A percentile compares a stretch with the other conserved stretches of the same genome.
These are phyloP conservation scores for Ilyonectria destructans DNA, from an alignment of 2,329 filamentous ascomycete genomes.

Conservation along the genomic window DNA sequence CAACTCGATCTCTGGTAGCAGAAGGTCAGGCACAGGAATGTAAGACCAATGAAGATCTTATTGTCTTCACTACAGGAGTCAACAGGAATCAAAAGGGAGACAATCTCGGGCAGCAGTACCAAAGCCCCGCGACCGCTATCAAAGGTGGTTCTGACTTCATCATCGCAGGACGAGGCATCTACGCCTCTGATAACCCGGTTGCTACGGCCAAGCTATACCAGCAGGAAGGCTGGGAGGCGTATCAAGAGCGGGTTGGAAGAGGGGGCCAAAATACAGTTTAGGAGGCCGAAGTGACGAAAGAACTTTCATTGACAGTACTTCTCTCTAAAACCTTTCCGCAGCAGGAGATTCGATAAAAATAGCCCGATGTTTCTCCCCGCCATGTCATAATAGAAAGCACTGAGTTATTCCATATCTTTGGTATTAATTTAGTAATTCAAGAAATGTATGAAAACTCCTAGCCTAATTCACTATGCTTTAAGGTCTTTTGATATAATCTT, in stretches of 20 bases:
- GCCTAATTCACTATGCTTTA: too few species aligned
- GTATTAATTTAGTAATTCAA: too few species aligned
- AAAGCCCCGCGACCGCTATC: conserved; percentile 67
- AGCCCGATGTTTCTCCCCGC: too few species aligned
- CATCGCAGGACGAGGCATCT: conserved; percentile 72
- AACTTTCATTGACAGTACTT: neutral
- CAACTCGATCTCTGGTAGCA: conserved; percentile 56
- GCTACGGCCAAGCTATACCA: conserved; percentile 57
- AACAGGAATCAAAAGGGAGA: conserved; percentile 66
- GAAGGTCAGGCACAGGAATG: conserved; percentile 12
- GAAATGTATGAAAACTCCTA: too few species aligned
- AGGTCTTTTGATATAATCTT: too few species aligned
- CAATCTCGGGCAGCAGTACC: conserved; percentile 71
- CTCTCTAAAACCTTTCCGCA: too few species aligned
- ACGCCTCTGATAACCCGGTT: conserved; percentile 61
- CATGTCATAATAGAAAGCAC: too few species aligned
- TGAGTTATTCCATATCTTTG: too few species aligned
- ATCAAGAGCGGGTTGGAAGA: conserved; percentile 25
- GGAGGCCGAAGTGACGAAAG: neutral
- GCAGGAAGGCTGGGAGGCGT: conserved; percentile 38
- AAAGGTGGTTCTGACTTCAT: conserved; percentile 69
- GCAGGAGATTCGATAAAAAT: too few species aligned
- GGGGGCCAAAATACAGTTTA: conserved; percentile 1
- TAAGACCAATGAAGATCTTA: conserved; percentile 65
- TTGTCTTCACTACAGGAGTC: conserved; percentile 73